phyloP scores from a whole-genome alignment of 345 rosid genomes.

The Dipteronia sinensis region DNA sequence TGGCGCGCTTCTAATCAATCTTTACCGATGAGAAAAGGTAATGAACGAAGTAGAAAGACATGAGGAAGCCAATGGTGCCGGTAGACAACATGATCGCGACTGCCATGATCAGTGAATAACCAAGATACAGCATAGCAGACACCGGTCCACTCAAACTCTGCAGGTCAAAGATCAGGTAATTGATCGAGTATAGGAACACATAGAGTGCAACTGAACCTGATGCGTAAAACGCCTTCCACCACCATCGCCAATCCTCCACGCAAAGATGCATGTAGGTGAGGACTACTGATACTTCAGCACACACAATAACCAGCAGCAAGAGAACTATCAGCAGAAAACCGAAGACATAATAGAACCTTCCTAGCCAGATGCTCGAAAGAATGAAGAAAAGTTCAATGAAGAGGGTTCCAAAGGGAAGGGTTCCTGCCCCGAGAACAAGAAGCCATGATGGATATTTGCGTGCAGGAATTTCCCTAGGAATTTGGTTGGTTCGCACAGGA shows the following conservation, averaged over 20 bases:
- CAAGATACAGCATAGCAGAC: slow-evolving; percentile 74
- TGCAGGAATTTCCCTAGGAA: slow-evolving; percentile 83
- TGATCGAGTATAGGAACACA: slow-evolving; percentile 76
- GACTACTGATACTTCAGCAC: slow-evolving; percentile 82
- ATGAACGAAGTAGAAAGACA: slow-evolving; percentile 78
- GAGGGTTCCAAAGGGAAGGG: slow-evolving; percentile 78
- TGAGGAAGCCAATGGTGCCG: slow-evolving; percentile 76
- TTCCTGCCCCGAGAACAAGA: slow-evolving; percentile 86
- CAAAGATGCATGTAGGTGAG: slow-evolving; percentile 87
- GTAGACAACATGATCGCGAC: slow-evolving; percentile 80
- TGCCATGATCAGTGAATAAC: slow-evolving; percentile 76
- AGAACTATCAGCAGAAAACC: slow-evolving; percentile 79
- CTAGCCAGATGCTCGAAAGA: slow-evolving; percentile 87
- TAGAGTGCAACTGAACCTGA: slow-evolving; percentile 81
- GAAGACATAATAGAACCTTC: slow-evolving; percentile 77
- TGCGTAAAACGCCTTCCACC: slow-evolving; percentile 92
- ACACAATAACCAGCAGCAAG: slow-evolving; percentile 58
- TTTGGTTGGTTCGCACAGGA: slow-evolving; percentile 76
- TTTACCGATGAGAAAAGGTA: slow-evolving; percentile 83
- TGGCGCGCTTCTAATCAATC: slow-evolving; percentile 50
- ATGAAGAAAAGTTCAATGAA: slow-evolving; percentile 83
- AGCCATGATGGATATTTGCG: slow-evolving; percentile 87
- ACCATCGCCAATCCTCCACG: slow-evolving; percentile 90
- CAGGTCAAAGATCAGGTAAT: slow-evolving; percentile 75
- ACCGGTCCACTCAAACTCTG: slow-evolving; percentile 83